phyloP scores from a whole-genome alignment of 768 basidiomycete genomes.

The Lepiota subincarnata region DNA sequence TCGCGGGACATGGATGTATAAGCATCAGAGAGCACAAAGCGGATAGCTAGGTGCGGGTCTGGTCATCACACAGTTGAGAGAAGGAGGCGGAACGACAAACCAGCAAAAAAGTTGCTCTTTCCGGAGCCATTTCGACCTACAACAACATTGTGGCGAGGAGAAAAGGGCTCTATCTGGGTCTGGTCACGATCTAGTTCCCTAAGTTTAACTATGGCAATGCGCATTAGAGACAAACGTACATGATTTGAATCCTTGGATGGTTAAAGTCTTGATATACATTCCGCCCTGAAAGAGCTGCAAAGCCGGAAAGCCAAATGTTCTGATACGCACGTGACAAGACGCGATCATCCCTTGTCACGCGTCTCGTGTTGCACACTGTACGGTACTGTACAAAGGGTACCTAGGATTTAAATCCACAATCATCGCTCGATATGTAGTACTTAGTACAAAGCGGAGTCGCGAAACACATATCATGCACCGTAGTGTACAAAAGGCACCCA shows the following conservation, averaged over 20 bases:
- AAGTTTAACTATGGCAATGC: constrained; percentile 5
- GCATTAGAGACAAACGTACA: constrained; percentile 46
- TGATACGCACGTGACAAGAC: background rate
- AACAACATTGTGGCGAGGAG: constrained; percentile 90
- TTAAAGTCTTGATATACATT: constrained; percentile 87
- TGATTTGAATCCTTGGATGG: constrained; percentile 97
- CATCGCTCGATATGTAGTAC: no score
- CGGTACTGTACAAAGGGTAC: no score
- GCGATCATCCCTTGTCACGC: background rate
- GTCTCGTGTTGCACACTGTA: no score
- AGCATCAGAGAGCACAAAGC: constrained; percentile 96
- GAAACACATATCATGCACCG: no score
- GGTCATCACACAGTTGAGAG: no score
- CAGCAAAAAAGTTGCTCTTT: constrained; percentile 98
- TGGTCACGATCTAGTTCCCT: constrained; percentile 68
- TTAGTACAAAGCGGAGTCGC: no score
- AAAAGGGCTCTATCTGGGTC: constrained; percentile 92
- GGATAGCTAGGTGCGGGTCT: constrained; percentile 61
- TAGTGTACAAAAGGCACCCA: no score
- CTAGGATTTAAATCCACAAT: no score
- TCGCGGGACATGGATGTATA: constrained; percentile 94
- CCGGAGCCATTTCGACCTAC: constrained; percentile 97
- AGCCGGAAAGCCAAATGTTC: background rate
- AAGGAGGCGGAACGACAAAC: constrained; percentile 36
- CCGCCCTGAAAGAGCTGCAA: background rate